Base-by-base conservation (phyloP, 306 rosid species). In the Crotalaria pallida region DNA sequence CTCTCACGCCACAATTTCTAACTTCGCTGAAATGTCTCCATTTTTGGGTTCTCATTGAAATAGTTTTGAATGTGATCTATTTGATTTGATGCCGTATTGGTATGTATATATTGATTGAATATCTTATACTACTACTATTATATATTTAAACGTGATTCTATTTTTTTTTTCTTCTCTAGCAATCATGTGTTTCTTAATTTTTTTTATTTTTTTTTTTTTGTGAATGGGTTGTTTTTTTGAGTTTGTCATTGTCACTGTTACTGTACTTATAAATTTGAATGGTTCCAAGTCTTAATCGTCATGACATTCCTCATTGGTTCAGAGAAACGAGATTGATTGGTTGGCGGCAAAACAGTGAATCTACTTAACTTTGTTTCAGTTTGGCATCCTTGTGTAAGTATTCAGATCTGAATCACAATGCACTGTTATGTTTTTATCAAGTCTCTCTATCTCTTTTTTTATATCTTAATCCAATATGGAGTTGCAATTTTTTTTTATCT, bases 321-420 rank as follows among this genome's bases (percentile, higher is more conserved):
- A 44, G 43, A 33, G 73, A 69, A 69, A 56, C 71, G 71, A 78
- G 81, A 82, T 84, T 65, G 66, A 58, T 79, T 76, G 81, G 76
- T 81, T 77, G 68, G 68, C 71, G 71, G 76, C 48, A 18, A 26
- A 57, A 68, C 63, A 73, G 18, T 78, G 83, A 84, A 76, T 85
- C 76, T 67, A 22, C 18, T 29, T 73, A 56, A 52, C 57, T 60
- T 34, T 71, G 73, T 53, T 50, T 58, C 73, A 81, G 85, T 79
- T 77, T 80, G 79, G 81, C 71, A 67, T 72, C 79, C 74, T 27
- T 36, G 96, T 36, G 96, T 87, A 79, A 87, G 96, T 82, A 51
- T 52, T 72, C 89, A 84, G 93, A 92, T 92, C 96, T 89, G 87
- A 87, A 82, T 67, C 82, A 15, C 45, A 19, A 43, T 77, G 74